These are phyloP conservation scores for Leucosporidium creatinivorum DNA, from an alignment of 768 basidiomycete species.

Conservation along the genomic window DNA sequence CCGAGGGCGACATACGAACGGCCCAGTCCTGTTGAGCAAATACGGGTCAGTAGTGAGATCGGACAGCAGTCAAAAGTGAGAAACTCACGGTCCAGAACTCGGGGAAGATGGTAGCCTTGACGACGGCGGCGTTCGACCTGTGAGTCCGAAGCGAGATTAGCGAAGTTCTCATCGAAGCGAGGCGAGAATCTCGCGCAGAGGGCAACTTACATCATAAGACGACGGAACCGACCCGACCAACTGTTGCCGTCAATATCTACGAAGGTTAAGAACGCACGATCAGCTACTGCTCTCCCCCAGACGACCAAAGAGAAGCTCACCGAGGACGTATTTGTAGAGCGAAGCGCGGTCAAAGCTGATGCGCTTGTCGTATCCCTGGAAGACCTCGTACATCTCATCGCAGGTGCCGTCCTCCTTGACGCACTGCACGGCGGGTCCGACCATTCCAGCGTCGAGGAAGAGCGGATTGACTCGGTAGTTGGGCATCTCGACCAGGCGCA, in stretches of 20 bases:
- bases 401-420: constrained; percentile 35
- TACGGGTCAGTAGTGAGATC: not conserved
- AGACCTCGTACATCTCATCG: constrained; percentile 32
- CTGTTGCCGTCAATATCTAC: constrained; percentile 66
- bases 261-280: constrained; percentile 4
- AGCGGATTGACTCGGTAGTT: constrained; percentile 36
- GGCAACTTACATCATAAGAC: constrained; percentile 20
- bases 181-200: not conserved
- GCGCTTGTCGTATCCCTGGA: constrained; percentile 35
- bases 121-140: constrained; percentile 41
- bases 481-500: constrained; percentile 25
- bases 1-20: constrained; percentile 16
- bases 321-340: constrained; percentile 73
- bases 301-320: not conserved
- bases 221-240: constrained; percentile 37
- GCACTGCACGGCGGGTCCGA: constrained; percentile 38
- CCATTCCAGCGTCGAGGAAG: constrained; percentile 38
- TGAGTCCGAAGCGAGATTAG: no score
- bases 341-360: constrained; percentile 33
- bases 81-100: constrained; percentile 34
- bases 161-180: not conserved
- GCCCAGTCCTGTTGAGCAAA: constrained; percentile 28
- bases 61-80: no score
- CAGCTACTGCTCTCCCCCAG: not conserved
- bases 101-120: constrained; percentile 42